Conservation (phyloP, 352 stramenopile genomes). For the Phytophthora melonis region DNA sequence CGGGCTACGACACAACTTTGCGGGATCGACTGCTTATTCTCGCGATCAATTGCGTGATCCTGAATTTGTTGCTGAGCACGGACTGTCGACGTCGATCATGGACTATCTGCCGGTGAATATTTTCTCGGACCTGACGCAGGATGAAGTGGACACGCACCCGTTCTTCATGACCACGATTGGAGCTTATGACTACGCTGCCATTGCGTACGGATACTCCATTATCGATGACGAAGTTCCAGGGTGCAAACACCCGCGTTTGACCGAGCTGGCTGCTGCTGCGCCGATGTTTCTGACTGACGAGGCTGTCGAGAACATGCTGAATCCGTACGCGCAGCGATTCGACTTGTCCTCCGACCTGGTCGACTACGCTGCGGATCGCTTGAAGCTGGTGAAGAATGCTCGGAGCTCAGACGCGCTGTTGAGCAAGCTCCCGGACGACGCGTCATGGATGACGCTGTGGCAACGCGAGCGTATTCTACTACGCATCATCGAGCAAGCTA, state of each 20-base stretch:
- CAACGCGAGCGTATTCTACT: constrained; percentile 55
- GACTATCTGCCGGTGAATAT: constrained; percentile 90
- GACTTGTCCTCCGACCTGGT: constrained; percentile 70
- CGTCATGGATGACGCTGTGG: constrained; percentile 65
- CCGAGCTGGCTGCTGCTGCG: constrained; percentile 46
- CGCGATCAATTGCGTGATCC: constrained; percentile 65
- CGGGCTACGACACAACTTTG: constrained; percentile 90
- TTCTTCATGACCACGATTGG: constrained; percentile 83
- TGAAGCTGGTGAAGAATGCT: constrained; percentile 57
- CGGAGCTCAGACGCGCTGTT: constrained; percentile 41
- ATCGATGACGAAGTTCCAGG: constrained; percentile 58
- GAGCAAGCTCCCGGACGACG: constrained; percentile 60
- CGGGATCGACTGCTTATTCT: constrained; percentile 60
- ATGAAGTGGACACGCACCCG: constrained; percentile 44
- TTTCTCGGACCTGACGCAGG: constrained; percentile 68
- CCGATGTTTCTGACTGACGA: constrained; percentile 80
- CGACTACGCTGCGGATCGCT: constrained; percentile 60
- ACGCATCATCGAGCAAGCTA: constrained; percentile 48
- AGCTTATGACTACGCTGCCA: constrained; percentile 82
- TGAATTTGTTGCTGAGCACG: constrained; percentile 56
- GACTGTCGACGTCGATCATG: constrained; percentile 82
- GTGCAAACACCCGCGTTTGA: constrained; percentile 50
- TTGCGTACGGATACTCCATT: constrained; percentile 85
- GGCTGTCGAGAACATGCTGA: constrained; percentile 45
- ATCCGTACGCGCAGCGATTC: constrained; percentile 64